phyloP scores from a whole-genome alignment of 345 rosid genomes.

The Garcia nutans region DNA sequence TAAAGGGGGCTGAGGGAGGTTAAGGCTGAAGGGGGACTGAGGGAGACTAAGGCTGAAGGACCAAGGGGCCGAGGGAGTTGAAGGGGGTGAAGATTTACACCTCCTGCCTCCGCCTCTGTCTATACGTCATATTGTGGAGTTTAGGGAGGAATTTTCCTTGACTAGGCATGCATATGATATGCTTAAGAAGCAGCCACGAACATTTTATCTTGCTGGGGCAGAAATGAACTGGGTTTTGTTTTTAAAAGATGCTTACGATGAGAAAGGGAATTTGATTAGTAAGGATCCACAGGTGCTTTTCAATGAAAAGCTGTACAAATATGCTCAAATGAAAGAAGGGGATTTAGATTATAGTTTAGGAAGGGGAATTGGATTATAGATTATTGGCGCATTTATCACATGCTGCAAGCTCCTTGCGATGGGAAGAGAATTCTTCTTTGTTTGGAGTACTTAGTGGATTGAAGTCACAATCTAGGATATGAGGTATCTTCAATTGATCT shows the following conservation, averaged over 20 bases:
- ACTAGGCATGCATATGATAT: constrained; percentile 81
- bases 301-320: constrained; percentile 54
- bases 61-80: too few relatives aligned
- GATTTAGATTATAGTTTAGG: constrained; percentile 21
- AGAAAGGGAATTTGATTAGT: constrained; percentile 48
- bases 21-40: too few relatives aligned
- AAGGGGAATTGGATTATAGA: constrained; percentile 30
- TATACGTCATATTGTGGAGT: constrained; percentile 91
- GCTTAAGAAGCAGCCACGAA: constrained; percentile 69
- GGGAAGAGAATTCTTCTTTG: neutral
- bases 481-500: neutral
- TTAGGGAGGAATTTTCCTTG: constrained; percentile 84
- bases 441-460: neutral
- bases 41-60: too few relatives aligned
- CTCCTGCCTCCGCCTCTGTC: too few relatives aligned
- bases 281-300: constrained; percentile 82
- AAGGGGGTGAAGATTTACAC: too few relatives aligned
- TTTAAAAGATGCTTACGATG: constrained; percentile 61
- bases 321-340: constrained; percentile 51
- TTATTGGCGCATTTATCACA: neutral
- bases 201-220: constrained; percentile 85
- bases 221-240: constrained; percentile 96
- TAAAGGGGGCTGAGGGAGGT: too few relatives aligned
- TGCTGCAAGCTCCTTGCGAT: neutral
- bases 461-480: neutral